Conservation (phyloP, 2,329 filamentous ascomycete genomes). For the Cladosporium sp. region DNA sequence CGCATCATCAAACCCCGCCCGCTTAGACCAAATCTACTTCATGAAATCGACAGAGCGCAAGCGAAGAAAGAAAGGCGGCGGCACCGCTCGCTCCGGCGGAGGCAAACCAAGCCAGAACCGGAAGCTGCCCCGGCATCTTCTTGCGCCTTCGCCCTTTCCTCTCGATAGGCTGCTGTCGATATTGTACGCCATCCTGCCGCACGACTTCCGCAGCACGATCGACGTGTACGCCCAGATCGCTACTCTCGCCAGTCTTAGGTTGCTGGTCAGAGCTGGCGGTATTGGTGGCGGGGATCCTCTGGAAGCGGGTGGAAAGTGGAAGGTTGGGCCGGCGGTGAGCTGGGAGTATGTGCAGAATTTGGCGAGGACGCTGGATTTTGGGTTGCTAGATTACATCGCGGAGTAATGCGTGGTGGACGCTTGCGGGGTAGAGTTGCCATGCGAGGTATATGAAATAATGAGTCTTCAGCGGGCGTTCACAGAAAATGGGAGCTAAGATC, state of each 20-base stretch:
- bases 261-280: slow-evolving; percentile 60
- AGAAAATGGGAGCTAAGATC: too few relatives aligned
- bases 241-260: slow-evolving; percentile 63
- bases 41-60: slow-evolving; percentile 58
- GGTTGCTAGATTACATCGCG: slow-evolving; percentile 69
- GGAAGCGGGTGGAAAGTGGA: slow-evolving; percentile 67
- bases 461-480: too few relatives aligned
- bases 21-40: slow-evolving; percentile 69
- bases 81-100: slow-evolving; percentile 27
- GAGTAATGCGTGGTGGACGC: slow-evolving; percentile 55
- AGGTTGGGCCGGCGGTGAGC: slow-evolving; percentile 59
- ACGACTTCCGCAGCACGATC: slow-evolving; percentile 36
- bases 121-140: slow-evolving; percentile 69
- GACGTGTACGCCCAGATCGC: slow-evolving; percentile 54
- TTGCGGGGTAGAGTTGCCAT: not conserved
- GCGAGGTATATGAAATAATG: not conserved
- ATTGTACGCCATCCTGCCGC: slow-evolving; percentile 58
- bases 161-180: slow-evolving; percentile 75
- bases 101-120: slow-evolving; percentile 44
- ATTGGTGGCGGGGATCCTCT: slow-evolving; percentile 54
- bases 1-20: slow-evolving; percentile 69
- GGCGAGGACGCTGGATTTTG: slow-evolving; percentile 68
- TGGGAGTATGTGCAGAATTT: slow-evolving; percentile 70
- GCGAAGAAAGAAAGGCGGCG: slow-evolving; percentile 45
- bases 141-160: slow-evolving; percentile 70